These are phyloP conservation scores for Trichoderma parareesei DNA, from an alignment of 495 filamentous ascomycete species.

Conservation along the genomic window DNA sequence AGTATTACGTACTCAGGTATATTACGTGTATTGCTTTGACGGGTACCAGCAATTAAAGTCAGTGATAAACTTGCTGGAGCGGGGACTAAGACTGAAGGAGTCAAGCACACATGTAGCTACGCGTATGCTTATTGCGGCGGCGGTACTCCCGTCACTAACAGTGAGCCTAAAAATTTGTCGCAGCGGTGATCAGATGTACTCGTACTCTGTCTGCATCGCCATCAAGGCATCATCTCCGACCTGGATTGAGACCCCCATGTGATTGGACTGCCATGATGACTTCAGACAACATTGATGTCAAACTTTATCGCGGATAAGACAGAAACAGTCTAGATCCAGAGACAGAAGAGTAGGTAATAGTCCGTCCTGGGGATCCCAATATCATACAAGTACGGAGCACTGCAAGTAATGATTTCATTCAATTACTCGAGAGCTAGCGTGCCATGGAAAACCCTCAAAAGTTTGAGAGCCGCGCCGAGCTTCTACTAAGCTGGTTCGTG, in stretches of 20 bases:
- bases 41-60: neutral
- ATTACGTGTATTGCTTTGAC: neutral
- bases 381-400: neutral
- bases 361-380: too few species aligned
- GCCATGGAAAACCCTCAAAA: conserved; percentile 2
- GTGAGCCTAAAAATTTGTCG: neutral
- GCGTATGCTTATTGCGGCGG: neutral
- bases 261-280: too few species aligned
- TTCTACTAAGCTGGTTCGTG: too few species aligned
- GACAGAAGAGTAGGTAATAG: neutral
- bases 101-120: neutral
- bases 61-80: neutral
- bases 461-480: neutral
- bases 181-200: neutral
- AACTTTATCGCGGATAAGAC: too few species aligned
- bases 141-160: neutral
- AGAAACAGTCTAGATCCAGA: neutral
- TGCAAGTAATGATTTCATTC: neutral
- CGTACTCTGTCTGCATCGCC: neutral
- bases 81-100: neutral
- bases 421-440: neutral
- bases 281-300: too few species aligned
- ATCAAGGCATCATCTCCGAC: neutral
- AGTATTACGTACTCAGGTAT: neutral
- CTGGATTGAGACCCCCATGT: too few species aligned